phyloP scores from a whole-genome alignment of 306 rosid genomes.

The Gastrolobium villosum region DNA sequence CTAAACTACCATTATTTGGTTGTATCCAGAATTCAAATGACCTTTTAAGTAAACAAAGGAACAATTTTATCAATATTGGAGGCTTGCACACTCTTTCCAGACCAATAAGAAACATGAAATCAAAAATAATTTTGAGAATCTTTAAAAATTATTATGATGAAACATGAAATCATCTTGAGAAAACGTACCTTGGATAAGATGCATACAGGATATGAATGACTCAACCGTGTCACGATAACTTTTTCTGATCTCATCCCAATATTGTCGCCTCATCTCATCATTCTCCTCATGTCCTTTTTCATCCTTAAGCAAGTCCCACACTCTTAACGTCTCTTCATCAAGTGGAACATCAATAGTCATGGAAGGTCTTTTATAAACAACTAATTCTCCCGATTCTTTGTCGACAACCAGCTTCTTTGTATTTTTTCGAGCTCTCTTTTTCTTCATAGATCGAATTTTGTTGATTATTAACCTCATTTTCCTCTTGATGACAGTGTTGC shows the following conservation, averaged over 20 bases:
- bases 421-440: neutral
- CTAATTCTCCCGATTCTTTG: neutral
- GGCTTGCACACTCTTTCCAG: too few species aligned
- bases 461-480: neutral
- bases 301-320: constrained; percentile 52
- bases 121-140: neutral
- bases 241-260: constrained; percentile 27
- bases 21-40: too few species aligned
- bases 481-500: neutral
- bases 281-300: constrained; percentile 19
- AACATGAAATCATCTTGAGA: neutral
- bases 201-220: constrained; percentile 9
- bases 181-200: constrained; percentile 26
- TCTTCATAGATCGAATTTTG: neutral
- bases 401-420: neutral
- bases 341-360: neutral
- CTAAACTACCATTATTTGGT: too few species aligned
- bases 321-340: constrained; percentile 42
- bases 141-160: neutral
- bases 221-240: neutral
- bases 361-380: constrained; percentile 10
- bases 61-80: too few species aligned
- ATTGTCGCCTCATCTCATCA: constrained; percentile 22
- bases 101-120: neutral
- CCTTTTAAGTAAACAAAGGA: too few species aligned